Conservation (phyloP, 75 land plant species). For the Cupressus sempervirens region DNA sequence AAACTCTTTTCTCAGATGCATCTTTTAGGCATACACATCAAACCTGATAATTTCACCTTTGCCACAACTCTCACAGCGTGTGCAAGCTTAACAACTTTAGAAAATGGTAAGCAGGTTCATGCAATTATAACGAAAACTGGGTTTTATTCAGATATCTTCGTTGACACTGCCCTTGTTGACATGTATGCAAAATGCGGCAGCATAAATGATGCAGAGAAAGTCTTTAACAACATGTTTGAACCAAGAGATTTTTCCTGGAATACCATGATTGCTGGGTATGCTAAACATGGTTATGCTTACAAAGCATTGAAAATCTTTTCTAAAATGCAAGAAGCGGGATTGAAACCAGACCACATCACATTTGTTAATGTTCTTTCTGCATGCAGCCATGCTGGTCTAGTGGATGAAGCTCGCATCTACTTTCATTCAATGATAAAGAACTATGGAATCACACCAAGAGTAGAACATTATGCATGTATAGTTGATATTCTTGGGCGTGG, state of each 20-base stretch:
- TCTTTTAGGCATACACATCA: background rate
- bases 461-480: background rate
- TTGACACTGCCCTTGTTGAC: slow-evolving; percentile 17
- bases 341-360: slow-evolving; percentile 3
- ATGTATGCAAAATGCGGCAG: slow-evolving; percentile 12
- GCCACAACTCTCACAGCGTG: slow-evolving; percentile 49
- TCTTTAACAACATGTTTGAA: background rate
- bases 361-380: background rate
- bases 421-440: background rate
- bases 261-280: slow-evolving; percentile 1
- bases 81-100: slow-evolving; percentile 32
- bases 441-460: background rate
- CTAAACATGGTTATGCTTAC: background rate
- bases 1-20: slow-evolving; percentile 45
- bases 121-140: slow-evolving; percentile 20
- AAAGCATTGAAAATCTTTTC: background rate
- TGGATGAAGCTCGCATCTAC: background rate
- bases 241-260: background rate
- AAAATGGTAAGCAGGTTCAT: slow-evolving; percentile 53
- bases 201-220: slow-evolving; percentile 1
- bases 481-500: background rate
- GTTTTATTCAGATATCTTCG: slow-evolving; percentile 20
- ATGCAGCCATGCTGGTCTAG: background rate
- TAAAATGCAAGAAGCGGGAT: slow-evolving; percentile 1
- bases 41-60: slow-evolving; percentile 44